These are phyloP conservation scores for Naganishia vaughanmartiniae DNA, from an alignment of 768 basidiomycete genomes.

Conservation along the genomic window DNA sequence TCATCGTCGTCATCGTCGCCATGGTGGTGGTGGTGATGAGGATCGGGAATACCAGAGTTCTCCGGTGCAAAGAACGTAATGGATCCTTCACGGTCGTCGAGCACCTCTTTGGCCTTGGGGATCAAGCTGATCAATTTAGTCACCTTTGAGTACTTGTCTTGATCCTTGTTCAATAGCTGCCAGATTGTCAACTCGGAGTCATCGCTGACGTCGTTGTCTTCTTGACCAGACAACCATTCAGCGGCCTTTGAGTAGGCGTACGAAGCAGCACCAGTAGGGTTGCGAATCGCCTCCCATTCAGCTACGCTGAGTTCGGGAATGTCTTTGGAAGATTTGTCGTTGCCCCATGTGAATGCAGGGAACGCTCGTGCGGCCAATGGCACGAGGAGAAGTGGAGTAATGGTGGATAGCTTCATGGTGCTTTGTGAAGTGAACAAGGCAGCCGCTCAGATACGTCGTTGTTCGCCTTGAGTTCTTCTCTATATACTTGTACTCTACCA, in stretches of 20 bases:
- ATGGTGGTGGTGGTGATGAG: conserved; percentile 35
- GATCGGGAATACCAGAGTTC: conserved; percentile 48
- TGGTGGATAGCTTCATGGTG: conserved; percentile 18
- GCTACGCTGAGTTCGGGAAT: conserved; percentile 23
- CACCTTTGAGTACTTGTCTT: conserved; percentile 46
- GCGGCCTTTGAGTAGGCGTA: conserved; percentile 22
- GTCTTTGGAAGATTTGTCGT: conserved; percentile 13
- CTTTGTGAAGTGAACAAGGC: not conserved
- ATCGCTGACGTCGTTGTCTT: conserved; percentile 16
- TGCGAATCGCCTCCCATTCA: conserved; percentile 20
- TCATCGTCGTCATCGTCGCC: conserved; percentile 37
- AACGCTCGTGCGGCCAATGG: conserved; percentile 21
- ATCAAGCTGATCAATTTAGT: conserved; percentile 48
- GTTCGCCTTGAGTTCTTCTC: not conserved
- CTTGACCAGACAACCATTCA: conserved; percentile 2
- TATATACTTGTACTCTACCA: not conserved
- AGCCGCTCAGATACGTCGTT: not conserved
- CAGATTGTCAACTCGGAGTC: conserved; percentile 48
- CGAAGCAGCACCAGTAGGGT: not conserved
- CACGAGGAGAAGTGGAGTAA: conserved; percentile 11
- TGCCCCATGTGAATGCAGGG: not conserved
- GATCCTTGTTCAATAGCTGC: conserved; percentile 46
- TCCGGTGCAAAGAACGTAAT: conserved; percentile 51
- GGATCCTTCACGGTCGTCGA: conserved; percentile 44
- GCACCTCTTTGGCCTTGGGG: conserved; percentile 39